These are phyloP conservation scores for Mycena kentingensis DNA, from an alignment of 768 basidiomycete genomes.

Conservation along the genomic window DNA sequence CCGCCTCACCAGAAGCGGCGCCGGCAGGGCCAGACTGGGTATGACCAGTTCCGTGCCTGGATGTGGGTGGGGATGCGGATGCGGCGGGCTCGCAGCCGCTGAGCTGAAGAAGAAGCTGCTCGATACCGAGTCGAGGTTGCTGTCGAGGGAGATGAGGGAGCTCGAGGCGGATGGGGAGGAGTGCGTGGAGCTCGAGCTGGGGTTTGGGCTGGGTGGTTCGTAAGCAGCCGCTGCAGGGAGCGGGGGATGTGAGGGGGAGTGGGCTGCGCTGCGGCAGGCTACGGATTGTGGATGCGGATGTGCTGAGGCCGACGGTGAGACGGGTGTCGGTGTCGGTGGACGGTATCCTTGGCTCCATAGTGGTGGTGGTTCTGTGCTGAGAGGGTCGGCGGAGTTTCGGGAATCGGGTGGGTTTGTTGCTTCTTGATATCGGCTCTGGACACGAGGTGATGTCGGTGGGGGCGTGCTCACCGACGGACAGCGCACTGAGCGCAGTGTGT, in stretches of 20 bases:
- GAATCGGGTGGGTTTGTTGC: too few relatives aligned
- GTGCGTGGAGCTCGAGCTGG: neutral
- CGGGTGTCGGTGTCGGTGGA: too few relatives aligned
- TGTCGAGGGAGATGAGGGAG: neutral
- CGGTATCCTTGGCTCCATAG: too few relatives aligned
- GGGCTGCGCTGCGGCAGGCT: neutral
- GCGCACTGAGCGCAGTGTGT: too few relatives aligned
- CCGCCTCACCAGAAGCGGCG: neutral
- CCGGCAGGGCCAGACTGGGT: constrained; percentile 9
- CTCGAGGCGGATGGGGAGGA: neutral
- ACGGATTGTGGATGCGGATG: neutral
- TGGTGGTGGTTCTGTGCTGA: too few relatives aligned
- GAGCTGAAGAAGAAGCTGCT: constrained; percentile 82
- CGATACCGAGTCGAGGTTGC: constrained; percentile 48
- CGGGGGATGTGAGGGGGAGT: neutral
- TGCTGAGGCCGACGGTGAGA: neutral
- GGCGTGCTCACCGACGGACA: too few relatives aligned
- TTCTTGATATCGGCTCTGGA: too few relatives aligned
- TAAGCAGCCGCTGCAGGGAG: neutral
- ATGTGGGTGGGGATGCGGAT: constrained; percentile 41
- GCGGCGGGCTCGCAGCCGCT: constrained; percentile 65
- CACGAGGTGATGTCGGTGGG: too few relatives aligned
- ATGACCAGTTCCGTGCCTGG: constrained; percentile 19
- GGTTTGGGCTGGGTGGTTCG: neutral
- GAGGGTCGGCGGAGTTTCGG: too few relatives aligned